phyloP scores from a whole-genome alignment of 148 eudicot genomes.

The Camellia granthamiana region DNA sequence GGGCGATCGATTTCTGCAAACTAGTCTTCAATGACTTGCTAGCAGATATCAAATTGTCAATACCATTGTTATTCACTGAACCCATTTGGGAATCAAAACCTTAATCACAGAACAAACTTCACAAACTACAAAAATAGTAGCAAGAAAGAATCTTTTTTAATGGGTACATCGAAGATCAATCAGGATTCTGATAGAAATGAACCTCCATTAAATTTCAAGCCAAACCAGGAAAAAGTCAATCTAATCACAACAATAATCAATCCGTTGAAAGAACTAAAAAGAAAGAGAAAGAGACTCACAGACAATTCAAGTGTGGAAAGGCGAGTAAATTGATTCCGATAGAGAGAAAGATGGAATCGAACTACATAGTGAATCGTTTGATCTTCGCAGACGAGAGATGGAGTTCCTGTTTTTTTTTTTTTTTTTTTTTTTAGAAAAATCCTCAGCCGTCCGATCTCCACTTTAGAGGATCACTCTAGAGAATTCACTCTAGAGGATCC shows the following conservation, averaged over 20 bases:
- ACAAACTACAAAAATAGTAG: background rate
- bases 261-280: background rate
- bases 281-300: background rate
- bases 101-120: conserved; percentile 7
- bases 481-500: no score
- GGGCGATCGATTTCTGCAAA: conserved; percentile 20
- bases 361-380: background rate
- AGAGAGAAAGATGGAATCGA: background rate
- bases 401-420: no score
- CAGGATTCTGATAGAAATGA: conserved; percentile 17
- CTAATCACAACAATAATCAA: background rate
- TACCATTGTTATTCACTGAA: background rate
- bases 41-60: conserved; percentile 17
- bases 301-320: background rate
- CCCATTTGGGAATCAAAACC: conserved; percentile 6
- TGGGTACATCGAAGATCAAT: background rate
- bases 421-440: no score
- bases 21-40: conserved; percentile 15
- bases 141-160: background rate
- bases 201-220: conserved; percentile 13
- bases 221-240: background rate
- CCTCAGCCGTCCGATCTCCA: no score
- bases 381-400: no score
- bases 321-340: background rate
- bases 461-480: no score